phyloP scores from a whole-genome alignment of 306 rosid species.

The Quercus bicolor region DNA sequence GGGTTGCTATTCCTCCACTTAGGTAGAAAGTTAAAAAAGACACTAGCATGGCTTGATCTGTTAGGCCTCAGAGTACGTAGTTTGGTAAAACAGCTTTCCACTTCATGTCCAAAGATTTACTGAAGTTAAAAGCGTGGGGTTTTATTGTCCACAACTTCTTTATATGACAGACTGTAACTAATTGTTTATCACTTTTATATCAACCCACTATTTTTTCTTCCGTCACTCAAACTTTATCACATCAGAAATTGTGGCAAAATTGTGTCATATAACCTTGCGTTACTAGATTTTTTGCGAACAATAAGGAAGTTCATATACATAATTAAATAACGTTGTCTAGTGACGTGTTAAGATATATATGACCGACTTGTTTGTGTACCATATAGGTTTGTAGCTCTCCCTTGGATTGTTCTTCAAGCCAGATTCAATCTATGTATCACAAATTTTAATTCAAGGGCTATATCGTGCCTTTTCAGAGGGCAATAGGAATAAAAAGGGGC shows the following conservation, averaged over 20 bases:
- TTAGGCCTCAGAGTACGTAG: background rate
- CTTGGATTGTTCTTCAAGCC: background rate
- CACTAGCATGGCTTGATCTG: background rate
- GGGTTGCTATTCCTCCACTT: conserved; percentile 10
- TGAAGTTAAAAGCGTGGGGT: background rate
- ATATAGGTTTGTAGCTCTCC: background rate
- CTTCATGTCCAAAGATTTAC: background rate
- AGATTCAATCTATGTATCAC: background rate
- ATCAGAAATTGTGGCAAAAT: too few species aligned
- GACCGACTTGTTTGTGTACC: background rate
- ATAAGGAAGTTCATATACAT: background rate
- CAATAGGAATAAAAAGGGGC: conserved; percentile 8
- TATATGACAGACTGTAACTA: accelerated
- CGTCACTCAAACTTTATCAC: too few species aligned
- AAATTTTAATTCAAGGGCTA: background rate
- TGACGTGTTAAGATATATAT: background rate
- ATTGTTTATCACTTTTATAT: too few species aligned
- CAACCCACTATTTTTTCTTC: too few species aligned
- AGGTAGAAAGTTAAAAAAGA: background rate
- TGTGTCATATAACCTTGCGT: too few species aligned
- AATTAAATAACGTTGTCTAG: too few species aligned
- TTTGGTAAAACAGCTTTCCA: conserved; percentile 4
- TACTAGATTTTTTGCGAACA: background rate
- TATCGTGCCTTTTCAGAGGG: conserved; percentile 4
- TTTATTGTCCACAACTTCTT: background rate